Conservation (phyloP, 108 stramenopile species). For the Pseudonitzschia delicatissima region DNA sequence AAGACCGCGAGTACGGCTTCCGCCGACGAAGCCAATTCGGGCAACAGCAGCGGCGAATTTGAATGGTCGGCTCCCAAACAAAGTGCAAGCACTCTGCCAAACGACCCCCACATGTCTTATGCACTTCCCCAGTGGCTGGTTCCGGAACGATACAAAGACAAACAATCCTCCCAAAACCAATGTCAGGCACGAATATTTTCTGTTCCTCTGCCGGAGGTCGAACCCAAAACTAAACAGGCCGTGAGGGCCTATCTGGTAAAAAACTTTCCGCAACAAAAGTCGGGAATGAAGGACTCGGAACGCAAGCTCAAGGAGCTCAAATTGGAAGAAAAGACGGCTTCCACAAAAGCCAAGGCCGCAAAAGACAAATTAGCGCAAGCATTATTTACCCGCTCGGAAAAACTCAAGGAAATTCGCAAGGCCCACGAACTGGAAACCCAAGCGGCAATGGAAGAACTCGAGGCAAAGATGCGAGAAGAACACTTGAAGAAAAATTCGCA, state of each 20-base stretch:
- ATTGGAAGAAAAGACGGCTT: slow-evolving; percentile 4
- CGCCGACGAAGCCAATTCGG: neutral
- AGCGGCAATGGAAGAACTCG: slow-evolving; percentile 14
- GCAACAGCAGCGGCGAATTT: neutral
- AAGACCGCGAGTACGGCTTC: neutral
- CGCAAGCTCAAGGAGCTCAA: neutral
- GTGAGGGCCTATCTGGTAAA: slow-evolving; percentile 8
- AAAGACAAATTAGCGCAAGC: slow-evolving; percentile 33
- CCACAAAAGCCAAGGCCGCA: slow-evolving; percentile 6
- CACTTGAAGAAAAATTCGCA: neutral
- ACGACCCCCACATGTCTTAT: slow-evolving; percentile 20
- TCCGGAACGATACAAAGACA: slow-evolving; percentile 17
- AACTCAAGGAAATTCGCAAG: slow-evolving; percentile 16
- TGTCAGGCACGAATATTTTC: slow-evolving; percentile 15
- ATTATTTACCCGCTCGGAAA: slow-evolving; percentile 9
- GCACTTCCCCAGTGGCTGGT: slow-evolving; percentile 28
- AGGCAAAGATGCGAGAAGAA: slow-evolving; percentile 4
- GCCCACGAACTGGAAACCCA: neutral
- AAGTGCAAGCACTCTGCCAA: too few relatives aligned
- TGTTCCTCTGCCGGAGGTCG: slow-evolving; percentile 24
- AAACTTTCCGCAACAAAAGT: neutral
- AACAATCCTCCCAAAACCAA: slow-evolving; percentile 17
- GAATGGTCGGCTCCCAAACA: too few relatives aligned
- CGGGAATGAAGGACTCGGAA: neutral
- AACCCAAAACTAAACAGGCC: slow-evolving; percentile 2